These are phyloP conservation scores for Plectosphaerella sp. DNA, from an alignment of 2,329 filamentous ascomycete species.

Conservation along the genomic window DNA sequence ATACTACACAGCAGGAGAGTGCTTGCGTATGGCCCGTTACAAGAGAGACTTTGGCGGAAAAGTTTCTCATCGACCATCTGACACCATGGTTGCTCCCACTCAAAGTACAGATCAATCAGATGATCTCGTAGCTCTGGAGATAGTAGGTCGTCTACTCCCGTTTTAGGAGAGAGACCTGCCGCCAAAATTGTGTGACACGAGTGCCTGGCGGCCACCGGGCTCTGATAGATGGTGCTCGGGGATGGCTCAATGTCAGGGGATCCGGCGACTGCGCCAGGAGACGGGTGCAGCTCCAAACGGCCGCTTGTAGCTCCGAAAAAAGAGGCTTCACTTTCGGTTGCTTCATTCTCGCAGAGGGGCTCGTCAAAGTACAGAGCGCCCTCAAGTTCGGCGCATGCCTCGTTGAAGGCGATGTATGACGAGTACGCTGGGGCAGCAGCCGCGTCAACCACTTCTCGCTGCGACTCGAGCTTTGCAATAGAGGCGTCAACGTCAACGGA, in stretches of 20 bases:
- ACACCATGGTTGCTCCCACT: constrained; percentile 31
- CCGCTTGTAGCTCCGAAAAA: constrained; percentile 32
- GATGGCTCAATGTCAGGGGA: not conserved
- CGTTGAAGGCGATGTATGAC: constrained; percentile 1
- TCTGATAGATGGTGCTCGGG: not conserved
- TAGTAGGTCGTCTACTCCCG: not conserved
- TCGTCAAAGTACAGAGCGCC: constrained; percentile 27
- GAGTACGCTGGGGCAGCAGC: not conserved
- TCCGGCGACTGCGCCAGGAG: not conserved
- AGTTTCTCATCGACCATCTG: constrained; percentile 27
- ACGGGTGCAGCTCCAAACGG: constrained; percentile 17
- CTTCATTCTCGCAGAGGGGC: constrained; percentile 26
- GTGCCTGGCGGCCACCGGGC: no score
- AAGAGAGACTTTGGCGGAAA: constrained; percentile 22
- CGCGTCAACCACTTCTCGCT: no score
- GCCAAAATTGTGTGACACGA: no score
- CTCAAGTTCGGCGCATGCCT: constrained; percentile 17
- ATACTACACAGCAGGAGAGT: constrained; percentile 26
- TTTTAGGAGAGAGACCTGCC: no score
- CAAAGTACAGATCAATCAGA: constrained; percentile 27
- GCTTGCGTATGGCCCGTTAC: constrained; percentile 22
- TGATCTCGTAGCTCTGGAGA: constrained; percentile 19
- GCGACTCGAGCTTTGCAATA: constrained; percentile 12
- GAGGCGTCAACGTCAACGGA: constrained; percentile 23
- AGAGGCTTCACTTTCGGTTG: constrained; percentile 19